Evolutionary conservation across 345 rosid species (phyloP).

Genomic region (Pugionium cornutum): DNA sequence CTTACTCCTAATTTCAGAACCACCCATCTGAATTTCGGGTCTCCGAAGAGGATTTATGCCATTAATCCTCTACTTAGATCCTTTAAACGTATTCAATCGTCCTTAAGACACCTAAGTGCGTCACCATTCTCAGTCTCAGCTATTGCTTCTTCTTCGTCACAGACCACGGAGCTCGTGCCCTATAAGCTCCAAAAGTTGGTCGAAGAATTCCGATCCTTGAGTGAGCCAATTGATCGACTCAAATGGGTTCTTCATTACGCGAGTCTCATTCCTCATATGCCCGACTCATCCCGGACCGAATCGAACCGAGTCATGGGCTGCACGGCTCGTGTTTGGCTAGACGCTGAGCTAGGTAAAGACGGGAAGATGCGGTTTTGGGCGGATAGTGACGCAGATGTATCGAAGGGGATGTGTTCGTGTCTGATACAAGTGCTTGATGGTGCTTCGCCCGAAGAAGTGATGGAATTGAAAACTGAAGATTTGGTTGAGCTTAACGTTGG

Average conservation of each 20-base stretch:
- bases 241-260: constrained; percentile 73
- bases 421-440: constrained; percentile 66
- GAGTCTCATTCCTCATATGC: constrained; percentile 54
- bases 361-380: constrained; percentile 78
- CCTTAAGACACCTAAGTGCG: constrained; percentile 20
- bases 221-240: constrained; percentile 63
- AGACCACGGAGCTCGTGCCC: constrained; percentile 49
- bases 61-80: constrained; percentile 35
- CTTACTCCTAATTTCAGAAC: constrained; percentile 31
- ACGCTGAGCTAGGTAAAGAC: constrained; percentile 54
- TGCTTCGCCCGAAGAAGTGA: constrained; percentile 70
- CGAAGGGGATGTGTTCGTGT: constrained; percentile 80
- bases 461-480: constrained; percentile 70
- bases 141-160: constrained; percentile 46
- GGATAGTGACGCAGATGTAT: constrained; percentile 85
- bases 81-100: constrained; percentile 45
- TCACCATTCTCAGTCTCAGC: constrained; percentile 61
- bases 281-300: constrained; percentile 59
- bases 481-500: constrained; percentile 71
- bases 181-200: constrained; percentile 53
- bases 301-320: constrained; percentile 96
- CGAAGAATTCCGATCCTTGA: constrained; percentile 63
- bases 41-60: constrained; percentile 27
- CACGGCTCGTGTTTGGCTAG: constrained; percentile 88
- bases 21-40: constrained; percentile 33